Conservation (phyloP, 2,329 filamentous ascomycete species). For the Fusarium devonianum region DNA sequence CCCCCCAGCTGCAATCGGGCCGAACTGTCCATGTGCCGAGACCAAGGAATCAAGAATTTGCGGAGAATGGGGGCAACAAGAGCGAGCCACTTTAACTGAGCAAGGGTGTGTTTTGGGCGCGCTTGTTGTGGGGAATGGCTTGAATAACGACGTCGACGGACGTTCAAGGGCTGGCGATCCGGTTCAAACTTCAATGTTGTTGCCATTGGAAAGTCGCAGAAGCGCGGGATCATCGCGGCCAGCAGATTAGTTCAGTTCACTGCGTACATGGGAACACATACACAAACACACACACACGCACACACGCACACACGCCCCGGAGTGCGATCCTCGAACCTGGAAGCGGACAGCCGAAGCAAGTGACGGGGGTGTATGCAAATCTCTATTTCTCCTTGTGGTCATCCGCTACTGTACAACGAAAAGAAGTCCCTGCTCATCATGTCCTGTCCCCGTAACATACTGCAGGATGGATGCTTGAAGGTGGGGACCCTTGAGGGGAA, state of each 20-base stretch:
- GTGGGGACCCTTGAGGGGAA: neutral
- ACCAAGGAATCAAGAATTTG: slow-evolving; percentile 15
- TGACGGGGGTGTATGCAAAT: neutral
- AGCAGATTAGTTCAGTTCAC: neutral
- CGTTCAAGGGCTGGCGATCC: neutral
- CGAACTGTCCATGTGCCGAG: slow-evolving; percentile 28
- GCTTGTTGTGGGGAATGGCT: slow-evolving; percentile 11
- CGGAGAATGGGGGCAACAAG: too few relatives aligned
- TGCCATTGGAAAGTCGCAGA: neutral
- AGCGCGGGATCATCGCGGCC: neutral
- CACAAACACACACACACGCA: neutral
- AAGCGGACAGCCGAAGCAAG: neutral
- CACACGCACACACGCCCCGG: neutral
- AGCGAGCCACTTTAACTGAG: neutral
- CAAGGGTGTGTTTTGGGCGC: neutral
- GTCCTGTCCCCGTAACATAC: too few relatives aligned
- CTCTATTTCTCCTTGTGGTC: neutral
- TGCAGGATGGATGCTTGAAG: neutral
- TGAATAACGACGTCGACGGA: slow-evolving; percentile 9
- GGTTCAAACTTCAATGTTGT: neutral
- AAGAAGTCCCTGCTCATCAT: too few relatives aligned
- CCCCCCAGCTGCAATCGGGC: slow-evolving; percentile 29
- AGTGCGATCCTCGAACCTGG: too few relatives aligned
- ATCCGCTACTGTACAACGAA: too few relatives aligned
- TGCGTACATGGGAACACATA: neutral